Base-by-base conservation (phyloP, 176 grass and related monocot species). In the Avena sativa region DNA sequence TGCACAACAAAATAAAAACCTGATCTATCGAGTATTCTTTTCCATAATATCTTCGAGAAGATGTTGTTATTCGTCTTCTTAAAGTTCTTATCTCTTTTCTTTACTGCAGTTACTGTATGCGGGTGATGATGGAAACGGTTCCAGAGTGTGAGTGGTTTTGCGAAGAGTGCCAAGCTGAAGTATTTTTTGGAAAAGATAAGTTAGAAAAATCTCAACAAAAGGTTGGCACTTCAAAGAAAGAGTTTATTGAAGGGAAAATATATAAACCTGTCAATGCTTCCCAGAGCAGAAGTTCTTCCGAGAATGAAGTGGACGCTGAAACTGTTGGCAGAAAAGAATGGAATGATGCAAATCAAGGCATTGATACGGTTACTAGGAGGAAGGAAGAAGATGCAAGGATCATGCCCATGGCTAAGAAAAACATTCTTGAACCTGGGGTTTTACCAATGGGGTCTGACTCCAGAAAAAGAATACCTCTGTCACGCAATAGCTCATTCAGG, bases 71-170 rank as follows among this genome's bases (percentile, higher is more conserved):
- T 85, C 16, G 49, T 68, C 77, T 81, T n/a, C 7, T 76, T 59
- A 15, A 19, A 23, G 59, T 11, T 86, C 46, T 20, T 56, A 48
- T 84, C 19, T 86, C 13, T 82, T 81, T 88, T 28, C 26, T 79
- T 81, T 91, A 83, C 46, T 86, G 58, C 85, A 99, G 97, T 87
- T 99, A 99, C 75, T 99, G 97, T 77, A 99, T 99, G 92, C 85
- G 78, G 56, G 68, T 89, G 56, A 92, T 88, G 88, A 86, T 93
- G 94, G 78, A 94, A 84, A 85, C 94, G 44, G 87, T 96, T 93
- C 97, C 97, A 72, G 89, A 93, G 79, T 79, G 89, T 83, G 87
- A 92, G 19, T 99, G 97, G 97, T 84, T 94, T 57, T 99, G 97
- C 78, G 97, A 99, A 99, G 94, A 94, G 86, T 99, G 97, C 62